Conservation (phyloP, 108 stramenopile genomes). For the Cyclotella kingstonii region DNA sequence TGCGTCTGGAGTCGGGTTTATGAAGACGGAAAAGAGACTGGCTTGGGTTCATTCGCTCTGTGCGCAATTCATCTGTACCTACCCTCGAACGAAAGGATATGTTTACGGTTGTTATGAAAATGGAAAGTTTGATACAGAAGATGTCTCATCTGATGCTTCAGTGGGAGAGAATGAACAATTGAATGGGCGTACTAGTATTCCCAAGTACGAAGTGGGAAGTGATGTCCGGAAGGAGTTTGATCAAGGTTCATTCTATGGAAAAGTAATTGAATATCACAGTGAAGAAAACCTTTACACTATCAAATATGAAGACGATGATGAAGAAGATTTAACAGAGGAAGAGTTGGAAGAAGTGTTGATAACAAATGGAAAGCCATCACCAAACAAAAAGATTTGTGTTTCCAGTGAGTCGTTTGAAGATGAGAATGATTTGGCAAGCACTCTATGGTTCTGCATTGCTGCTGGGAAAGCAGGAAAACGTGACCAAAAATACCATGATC, state of each 20-base stretch:
- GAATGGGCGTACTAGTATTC: neutral
- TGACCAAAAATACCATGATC: neutral
- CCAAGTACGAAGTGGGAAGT: slow-evolving; percentile 1
- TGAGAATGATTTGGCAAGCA: neutral
- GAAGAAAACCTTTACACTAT: neutral
- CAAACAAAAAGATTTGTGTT: neutral
- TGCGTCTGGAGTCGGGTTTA: slow-evolving; percentile 8
- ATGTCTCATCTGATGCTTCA: slow-evolving; percentile 10
- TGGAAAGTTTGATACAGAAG: slow-evolving; percentile 12
- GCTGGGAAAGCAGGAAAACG: neutral
- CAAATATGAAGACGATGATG: slow-evolving; percentile 3
- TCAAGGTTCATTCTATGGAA: neutral
- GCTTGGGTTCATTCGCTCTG: slow-evolving; percentile 64
- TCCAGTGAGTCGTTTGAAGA: neutral
- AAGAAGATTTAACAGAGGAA: slow-evolving; percentile 9
- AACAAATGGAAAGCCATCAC: neutral
- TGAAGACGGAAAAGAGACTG: slow-evolving; percentile 16
- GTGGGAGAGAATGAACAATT: slow-evolving; percentile 12
- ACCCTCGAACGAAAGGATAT: slow-evolving; percentile 9
- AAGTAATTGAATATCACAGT: neutral
- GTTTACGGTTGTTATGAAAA: slow-evolving; percentile 35
- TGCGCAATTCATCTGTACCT: slow-evolving; percentile 28
- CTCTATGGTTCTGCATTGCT: slow-evolving; percentile 2
- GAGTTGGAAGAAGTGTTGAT: slow-evolving; percentile 3
- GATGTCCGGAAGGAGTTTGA: neutral